These are phyloP conservation scores for Colletotrichum caudatum DNA, from an alignment of 2,329 filamentous ascomycete species.

Conservation along the genomic window DNA sequence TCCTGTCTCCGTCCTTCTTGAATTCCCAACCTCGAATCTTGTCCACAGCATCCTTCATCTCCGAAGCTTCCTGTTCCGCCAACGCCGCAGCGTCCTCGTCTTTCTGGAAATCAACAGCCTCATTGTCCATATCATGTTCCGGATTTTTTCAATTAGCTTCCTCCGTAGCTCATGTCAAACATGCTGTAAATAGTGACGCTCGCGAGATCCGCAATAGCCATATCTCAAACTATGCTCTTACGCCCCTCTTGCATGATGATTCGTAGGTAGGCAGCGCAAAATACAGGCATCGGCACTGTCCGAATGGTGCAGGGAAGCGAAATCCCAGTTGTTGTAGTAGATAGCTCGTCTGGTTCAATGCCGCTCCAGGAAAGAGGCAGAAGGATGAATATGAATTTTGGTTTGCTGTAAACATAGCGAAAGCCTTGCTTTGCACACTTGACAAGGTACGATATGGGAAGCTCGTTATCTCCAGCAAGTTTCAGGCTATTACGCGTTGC, in stretches of 20 bases:
- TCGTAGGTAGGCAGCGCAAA: conserved; percentile 12
- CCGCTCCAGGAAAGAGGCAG: conserved; percentile 10
- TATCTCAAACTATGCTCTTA: background rate
- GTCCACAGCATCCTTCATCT: conserved; percentile 11
- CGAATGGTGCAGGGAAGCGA: conserved; percentile 10
- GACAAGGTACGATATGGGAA: conserved; percentile 4
- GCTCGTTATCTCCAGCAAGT: background rate
- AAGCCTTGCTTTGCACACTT: conserved; percentile 17
- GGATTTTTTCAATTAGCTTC: background rate
- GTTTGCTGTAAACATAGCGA: conserved; percentile 7
- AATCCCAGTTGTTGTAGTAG: background rate
- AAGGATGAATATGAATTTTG: conserved; percentile 4
- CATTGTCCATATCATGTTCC: background rate
- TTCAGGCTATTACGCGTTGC: conserved; percentile 3
- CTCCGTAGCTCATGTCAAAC: conserved; percentile 18
- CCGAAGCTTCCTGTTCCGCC: conserved; percentile 14
- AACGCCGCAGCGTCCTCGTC: background rate
- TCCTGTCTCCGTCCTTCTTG: conserved; percentile 8
- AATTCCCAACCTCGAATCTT: conserved; percentile 11
- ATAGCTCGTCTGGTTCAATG: conserved; percentile 14
- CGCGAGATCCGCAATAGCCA: conserved; percentile 7
- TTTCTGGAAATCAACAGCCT: background rate
- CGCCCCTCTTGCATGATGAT: conserved; percentile 12
- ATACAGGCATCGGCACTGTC: conserved; percentile 9
- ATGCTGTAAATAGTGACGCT: conserved; percentile 10